Base-by-base conservation (phyloP, 1,139 yeast species). In the Kodamaea ohmeri region DNA sequence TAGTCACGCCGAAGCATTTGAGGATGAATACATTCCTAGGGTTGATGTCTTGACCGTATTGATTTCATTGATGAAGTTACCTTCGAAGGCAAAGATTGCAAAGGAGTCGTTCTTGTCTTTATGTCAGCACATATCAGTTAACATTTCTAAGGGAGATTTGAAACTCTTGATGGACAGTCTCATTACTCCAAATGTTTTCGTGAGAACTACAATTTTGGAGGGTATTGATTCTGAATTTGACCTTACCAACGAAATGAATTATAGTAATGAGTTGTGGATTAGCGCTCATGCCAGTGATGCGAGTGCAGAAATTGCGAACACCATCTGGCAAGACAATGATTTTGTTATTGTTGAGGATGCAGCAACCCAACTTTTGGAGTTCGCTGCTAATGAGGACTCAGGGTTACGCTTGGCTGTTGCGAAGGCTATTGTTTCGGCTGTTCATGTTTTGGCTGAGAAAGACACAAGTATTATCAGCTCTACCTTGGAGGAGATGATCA, bases 201-300 rank as follows among this genome's bases (percentile, higher is more conserved):
- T 89, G 7, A 80, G 95, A 47, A 71, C 80, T 8, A 76, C 95
- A 1, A 75, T 90, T 30, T 69, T 94, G 46, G 97, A 92, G 58
- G 83, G 83, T 7, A 60, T 94, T 33, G 97, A 92, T 56, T 77
- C 87, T 37, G 97, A 92, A 53, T 83, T 89, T 50, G 96, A 89
- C 45, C 63, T 92, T 38, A 63, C 71, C n/a, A 71, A 78, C 0
- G 45, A 43, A 30, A 50, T 77, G 54, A 62, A 65, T 6, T 77
- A 75, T 52, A 71, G 83, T 19, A 77, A 72, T 41, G 95, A 90
- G 56, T 62, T 92, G 22, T 90, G 86, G 80, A 81, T 94, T 42
- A 75, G 86, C 14, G 73, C 77, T 42, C 89, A 83, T 55, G 96
- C 89, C 55, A 80, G 78, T 34, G 89, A 83, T 40, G 72, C 69